A percentile compares a stretch with the other conserved stretches of the same genome.
These are phyloP conservation scores for Jamesozyma piceae DNA, from an alignment of 805 yeast species.

Conservation along the genomic window DNA sequence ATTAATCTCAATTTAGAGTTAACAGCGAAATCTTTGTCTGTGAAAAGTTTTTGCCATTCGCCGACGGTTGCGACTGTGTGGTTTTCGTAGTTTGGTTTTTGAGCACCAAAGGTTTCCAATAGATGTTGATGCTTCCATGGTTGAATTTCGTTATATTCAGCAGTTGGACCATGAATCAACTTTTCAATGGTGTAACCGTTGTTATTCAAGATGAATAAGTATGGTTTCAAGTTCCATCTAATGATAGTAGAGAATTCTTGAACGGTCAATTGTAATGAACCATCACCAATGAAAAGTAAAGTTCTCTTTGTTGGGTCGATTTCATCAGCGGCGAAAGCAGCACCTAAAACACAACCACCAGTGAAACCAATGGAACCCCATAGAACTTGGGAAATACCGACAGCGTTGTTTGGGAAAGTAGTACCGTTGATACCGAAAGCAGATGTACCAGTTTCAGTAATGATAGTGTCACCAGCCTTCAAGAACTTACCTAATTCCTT, in stretches of 20 bases:
- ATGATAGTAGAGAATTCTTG: conserved; percentile 56
- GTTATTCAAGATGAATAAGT: conserved; percentile 52
- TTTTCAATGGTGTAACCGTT: conserved; percentile 60
- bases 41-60: conserved; percentile 44
- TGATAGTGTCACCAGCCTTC: conserved; percentile 46
- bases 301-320: conserved; percentile 45
- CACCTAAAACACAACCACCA: conserved; percentile 51
- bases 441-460: conserved; percentile 59
- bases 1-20: conserved; percentile 53
- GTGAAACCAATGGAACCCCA: conserved; percentile 63
- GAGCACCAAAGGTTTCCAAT: conserved; percentile 1
- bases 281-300: conserved; percentile 54
- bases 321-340: conserved; percentile 52
- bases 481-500: conserved; percentile 46
- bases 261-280: conserved; percentile 56
- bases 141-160: conserved; percentile 50
- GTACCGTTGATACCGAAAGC: conserved; percentile 53
- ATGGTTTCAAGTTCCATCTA: conserved; percentile 50
- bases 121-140: conserved; percentile 44
- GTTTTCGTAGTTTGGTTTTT: conserved; percentile 18
- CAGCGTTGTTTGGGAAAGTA: conserved; percentile 43
- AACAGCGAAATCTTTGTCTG: conserved; percentile 37
- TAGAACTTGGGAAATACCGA: conserved; percentile 55
- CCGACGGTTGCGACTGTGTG: conserved; percentile 42
- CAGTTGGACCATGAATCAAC: conserved; percentile 51